Evolutionary conservation across 164 flowering plant genomes (phyloP).

Genomic region (Stephania yunnanensis): DNA sequence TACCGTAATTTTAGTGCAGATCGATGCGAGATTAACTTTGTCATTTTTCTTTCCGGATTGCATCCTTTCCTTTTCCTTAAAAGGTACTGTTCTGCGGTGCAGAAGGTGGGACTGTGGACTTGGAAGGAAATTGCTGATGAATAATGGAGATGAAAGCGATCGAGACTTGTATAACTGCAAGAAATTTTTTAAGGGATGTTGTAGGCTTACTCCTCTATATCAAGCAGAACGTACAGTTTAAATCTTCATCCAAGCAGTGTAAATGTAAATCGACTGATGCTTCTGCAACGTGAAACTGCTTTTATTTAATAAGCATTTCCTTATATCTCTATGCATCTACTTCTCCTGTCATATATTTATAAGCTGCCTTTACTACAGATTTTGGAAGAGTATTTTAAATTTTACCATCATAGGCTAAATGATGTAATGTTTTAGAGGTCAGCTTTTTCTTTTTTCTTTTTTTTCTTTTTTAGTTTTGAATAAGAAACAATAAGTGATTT

Average conservation of each 20-base stretch:
- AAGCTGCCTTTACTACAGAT: background rate
- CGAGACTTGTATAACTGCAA: slow-evolving; percentile 1
- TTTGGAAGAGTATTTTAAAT: background rate
- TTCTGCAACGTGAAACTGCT: slow-evolving; percentile 12
- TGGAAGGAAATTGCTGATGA: background rate
- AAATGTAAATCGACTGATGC: slow-evolving; percentile 9
- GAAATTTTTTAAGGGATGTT: slow-evolving; percentile 2
- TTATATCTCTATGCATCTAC: background rate
- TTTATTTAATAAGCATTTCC: background rate
- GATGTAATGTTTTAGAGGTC: no score
- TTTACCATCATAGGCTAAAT: no score
- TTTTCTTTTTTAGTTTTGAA: no score
- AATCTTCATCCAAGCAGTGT: slow-evolving; percentile 3
- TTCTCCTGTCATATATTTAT: background rate
- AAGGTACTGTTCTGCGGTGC: background rate
- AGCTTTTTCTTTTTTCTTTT: no score
- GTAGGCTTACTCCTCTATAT: slow-evolving; percentile 4
- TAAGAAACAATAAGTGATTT: no score
- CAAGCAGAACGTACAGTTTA: slow-evolving; percentile 7
- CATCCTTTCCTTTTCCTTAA: background rate
- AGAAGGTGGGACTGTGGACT: background rate
- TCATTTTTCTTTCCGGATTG: background rate
- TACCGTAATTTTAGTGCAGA: background rate
- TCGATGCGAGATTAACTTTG: background rate
- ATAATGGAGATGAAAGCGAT: slow-evolving; percentile 4